A percentile compares a stretch with the other conserved stretches of the same genome.
Evolutionary conservation across 164 flowering plant species (phyloP).

Genomic region (Sextonia rubra): DNA sequence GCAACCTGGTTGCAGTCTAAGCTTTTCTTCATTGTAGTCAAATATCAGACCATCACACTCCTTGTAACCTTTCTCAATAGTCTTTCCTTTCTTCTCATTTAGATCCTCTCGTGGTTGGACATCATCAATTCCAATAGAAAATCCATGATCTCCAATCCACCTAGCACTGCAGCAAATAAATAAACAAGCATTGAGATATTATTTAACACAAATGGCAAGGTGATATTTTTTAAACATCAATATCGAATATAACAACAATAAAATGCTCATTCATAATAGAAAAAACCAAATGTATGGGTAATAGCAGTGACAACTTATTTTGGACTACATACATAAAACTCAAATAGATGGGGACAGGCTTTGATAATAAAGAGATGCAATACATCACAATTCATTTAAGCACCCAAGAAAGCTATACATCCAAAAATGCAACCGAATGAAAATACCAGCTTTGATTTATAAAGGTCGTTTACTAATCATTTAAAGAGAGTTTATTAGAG

Average conservation of each 20-base stretch:
- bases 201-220: not conserved
- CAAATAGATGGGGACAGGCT: too few relatives aligned
- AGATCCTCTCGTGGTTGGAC: constrained; percentile 68
- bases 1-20: constrained; percentile 67
- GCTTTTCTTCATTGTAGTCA: constrained; percentile 51
- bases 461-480: too few relatives aligned
- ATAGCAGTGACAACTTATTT: not conserved
- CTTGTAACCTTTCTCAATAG: constrained; percentile 42
- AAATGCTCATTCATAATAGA: not conserved
- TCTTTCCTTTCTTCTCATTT: constrained; percentile 31
- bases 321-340: too few relatives aligned
- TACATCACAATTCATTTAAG: not conserved
- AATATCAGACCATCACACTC: constrained; percentile 51
- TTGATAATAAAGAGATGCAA: not conserved
- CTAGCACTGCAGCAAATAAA: constrained; percentile 65
- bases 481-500: too few relatives aligned
- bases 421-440: not conserved
- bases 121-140: constrained; percentile 97
- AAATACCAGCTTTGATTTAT: too few relatives aligned
- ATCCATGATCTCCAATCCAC: constrained; percentile 99
- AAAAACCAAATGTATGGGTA: not conserved
- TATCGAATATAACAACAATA: not conserved
- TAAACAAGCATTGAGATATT: not conserved
- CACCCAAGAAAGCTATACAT: not conserved
- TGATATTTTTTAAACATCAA: not conserved